A percentile compares a stretch with the other conserved stretches of the same genome.
Evolutionary conservation across 495 filamentous ascomycete genomes (phyloP).

Genomic region (Penicillium argentinense): DNA sequence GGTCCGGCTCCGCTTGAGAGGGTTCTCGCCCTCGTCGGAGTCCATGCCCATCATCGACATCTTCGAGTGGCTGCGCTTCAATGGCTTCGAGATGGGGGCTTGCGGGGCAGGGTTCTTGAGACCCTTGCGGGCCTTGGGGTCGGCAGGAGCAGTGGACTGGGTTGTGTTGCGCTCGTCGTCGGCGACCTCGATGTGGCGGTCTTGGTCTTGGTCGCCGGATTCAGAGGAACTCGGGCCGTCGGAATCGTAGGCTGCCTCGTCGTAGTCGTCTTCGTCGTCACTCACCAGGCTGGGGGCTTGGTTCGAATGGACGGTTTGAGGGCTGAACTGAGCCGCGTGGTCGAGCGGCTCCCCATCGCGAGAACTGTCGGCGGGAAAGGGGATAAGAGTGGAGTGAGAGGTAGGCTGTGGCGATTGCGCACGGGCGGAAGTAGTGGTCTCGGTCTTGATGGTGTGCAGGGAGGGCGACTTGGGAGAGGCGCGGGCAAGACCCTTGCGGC

Average conservation of each 20-base stretch:
- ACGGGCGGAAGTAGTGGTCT: slow-evolving; percentile 35
- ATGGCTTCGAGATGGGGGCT: slow-evolving; percentile 43
- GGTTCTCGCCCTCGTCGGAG: slow-evolving; percentile 36
- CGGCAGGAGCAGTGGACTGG: slow-evolving; percentile 30
- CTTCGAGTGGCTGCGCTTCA: slow-evolving; percentile 41
- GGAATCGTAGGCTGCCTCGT: slow-evolving; percentile 51
- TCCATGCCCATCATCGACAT: slow-evolving; percentile 47
- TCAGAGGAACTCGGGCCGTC: slow-evolving; percentile 47
- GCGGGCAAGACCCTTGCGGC: slow-evolving; percentile 54
- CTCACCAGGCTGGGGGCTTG: slow-evolving; percentile 81
- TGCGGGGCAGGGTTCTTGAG: slow-evolving; percentile 34
- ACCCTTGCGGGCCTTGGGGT: slow-evolving; percentile 37
- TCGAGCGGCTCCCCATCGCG: slow-evolving; percentile 53
- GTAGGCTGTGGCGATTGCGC: slow-evolving; percentile 30
- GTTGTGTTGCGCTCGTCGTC: slow-evolving; percentile 46
- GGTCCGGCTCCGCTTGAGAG: slow-evolving; percentile 25
- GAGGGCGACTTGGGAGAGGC: slow-evolving; percentile 17
- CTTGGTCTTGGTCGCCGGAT: slow-evolving; percentile 46
- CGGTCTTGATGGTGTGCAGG: too few relatives aligned
- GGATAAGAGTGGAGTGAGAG: slow-evolving; percentile 23
- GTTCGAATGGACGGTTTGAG: slow-evolving; percentile 76
- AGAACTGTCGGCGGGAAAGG: slow-evolving; percentile 26
- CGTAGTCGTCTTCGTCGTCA: slow-evolving; percentile 79
- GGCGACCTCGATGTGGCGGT: slow-evolving; percentile 53
- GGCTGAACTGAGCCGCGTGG: slow-evolving; percentile 63